phyloP scores from a whole-genome alignment of 306 rosid genomes.

The Cucumis cinereus region DNA sequence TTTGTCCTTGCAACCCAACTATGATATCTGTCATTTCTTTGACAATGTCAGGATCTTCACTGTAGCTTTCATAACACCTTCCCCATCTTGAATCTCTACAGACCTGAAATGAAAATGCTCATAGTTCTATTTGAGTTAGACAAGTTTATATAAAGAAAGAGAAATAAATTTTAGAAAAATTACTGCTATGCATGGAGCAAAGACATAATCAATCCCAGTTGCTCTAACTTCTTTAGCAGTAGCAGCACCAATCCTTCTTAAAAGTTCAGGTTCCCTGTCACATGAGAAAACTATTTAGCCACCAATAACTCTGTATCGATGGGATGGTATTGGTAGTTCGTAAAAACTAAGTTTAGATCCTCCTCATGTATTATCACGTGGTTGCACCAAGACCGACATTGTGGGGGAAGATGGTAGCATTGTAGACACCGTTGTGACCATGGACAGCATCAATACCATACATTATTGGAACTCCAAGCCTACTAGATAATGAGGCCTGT shows the following conservation, averaged over 20 bases:
- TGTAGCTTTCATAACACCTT: slow-evolving; percentile 12
- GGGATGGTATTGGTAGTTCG: neutral
- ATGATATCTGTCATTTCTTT: slow-evolving; percentile 5
- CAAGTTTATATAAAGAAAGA: neutral
- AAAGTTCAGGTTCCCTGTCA: slow-evolving; percentile 5
- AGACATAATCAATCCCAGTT: slow-evolving; percentile 11
- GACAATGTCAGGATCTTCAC: slow-evolving; percentile 5
- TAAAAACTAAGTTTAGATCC: neutral
- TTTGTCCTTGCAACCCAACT: slow-evolving; percentile 7
- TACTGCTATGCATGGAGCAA: slow-evolving; percentile 13
- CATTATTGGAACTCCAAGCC: slow-evolving; percentile 8
- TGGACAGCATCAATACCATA: slow-evolving; percentile 10
- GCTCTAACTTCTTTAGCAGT: slow-evolving; percentile 10
- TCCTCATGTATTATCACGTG: neutral
- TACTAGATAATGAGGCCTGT: neutral
- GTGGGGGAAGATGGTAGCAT: neutral
- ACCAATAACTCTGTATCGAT: neutral
- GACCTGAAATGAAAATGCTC: neutral
- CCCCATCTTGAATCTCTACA: slow-evolving; percentile 15
- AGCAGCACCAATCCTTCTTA: slow-evolving; percentile 10
- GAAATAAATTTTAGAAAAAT: neutral
- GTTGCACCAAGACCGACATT: neutral
- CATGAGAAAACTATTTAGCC: neutral
- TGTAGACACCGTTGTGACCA: neutral
- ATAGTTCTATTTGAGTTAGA: neutral